phyloP scores from a whole-genome alignment of 805 yeast genomes.

The Komagataella populi region DNA sequence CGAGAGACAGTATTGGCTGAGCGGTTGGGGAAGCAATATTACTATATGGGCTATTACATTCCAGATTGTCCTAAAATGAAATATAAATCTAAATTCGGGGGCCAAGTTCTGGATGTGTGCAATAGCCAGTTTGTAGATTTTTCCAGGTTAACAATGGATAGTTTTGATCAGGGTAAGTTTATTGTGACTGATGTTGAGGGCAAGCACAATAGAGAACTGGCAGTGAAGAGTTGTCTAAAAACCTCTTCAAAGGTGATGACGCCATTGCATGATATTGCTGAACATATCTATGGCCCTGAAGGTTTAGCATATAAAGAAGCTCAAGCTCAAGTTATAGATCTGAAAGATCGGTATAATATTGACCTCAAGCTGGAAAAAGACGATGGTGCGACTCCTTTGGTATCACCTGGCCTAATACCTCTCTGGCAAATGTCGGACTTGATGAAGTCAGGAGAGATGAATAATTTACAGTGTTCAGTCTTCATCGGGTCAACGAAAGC shows the following conservation, averaged over 20 bases:
- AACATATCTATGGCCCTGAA: slow-evolving; percentile 22
- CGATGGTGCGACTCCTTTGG: slow-evolving; percentile 19
- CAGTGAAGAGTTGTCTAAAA: not conserved
- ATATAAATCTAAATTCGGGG: slow-evolving; percentile 71
- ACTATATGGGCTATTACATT: slow-evolving; percentile 72
- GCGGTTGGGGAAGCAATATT: slow-evolving; percentile 34
- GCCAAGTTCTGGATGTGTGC: slow-evolving; percentile 41
- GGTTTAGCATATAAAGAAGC: slow-evolving; percentile 14
- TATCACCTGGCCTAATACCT: slow-evolving; percentile 39
- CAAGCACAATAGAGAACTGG: not conserved
- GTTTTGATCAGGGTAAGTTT: not conserved
- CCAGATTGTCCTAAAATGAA: slow-evolving; percentile 73
- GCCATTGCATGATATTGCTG: slow-evolving; percentile 14
- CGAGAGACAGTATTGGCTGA: slow-evolving; percentile 49
- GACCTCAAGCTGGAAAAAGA: slow-evolving; percentile 5
- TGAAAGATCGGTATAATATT: slow-evolving; percentile 5
- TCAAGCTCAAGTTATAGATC: slow-evolving; percentile 1
- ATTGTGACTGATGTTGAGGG: not conserved
- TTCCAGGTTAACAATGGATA: not conserved
- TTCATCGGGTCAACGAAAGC: not conserved
- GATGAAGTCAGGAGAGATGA: not conserved
- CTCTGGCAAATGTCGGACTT: slow-evolving; percentile 25
- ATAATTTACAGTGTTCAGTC: not conserved
- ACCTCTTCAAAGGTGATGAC: not conserved
- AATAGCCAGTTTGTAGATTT: not conserved